Conservation (phyloP, 2,329 filamentous ascomycete genomes). For the Colletotrichum eremochloae region DNA sequence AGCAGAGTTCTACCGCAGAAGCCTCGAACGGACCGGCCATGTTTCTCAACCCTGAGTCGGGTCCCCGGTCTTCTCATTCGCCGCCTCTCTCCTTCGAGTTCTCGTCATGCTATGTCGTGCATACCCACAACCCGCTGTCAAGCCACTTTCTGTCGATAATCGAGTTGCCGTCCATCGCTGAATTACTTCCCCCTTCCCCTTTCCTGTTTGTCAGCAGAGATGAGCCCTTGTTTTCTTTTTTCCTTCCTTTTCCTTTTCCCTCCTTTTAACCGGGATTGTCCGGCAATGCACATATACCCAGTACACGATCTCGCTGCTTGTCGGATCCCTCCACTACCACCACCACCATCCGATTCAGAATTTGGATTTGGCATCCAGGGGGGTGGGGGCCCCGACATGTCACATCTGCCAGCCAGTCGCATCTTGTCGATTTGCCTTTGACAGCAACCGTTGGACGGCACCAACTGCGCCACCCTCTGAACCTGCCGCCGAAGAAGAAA, state of each 20-base stretch:
- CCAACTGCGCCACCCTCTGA: slow-evolving; percentile 34
- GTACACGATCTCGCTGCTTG: slow-evolving; percentile 35
- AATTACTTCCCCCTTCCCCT: background rate
- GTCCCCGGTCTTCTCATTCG: slow-evolving; percentile 15
- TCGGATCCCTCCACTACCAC: slow-evolving; percentile 15
- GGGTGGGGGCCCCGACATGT: slow-evolving; percentile 28
- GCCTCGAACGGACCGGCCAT: slow-evolving; percentile 9
- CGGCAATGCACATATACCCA: slow-evolving; percentile 5
- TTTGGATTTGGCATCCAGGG: slow-evolving; percentile 30
- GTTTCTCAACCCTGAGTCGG: slow-evolving; percentile 21
- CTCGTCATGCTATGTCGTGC: slow-evolving; percentile 37
- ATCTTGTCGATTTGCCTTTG: slow-evolving; percentile 31
- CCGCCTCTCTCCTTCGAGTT: slow-evolving; percentile 26
- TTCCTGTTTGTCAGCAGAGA: slow-evolving; percentile 20
- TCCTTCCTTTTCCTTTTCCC: background rate
- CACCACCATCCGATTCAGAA: slow-evolving; percentile 22
- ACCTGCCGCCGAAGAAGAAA: slow-evolving; percentile 35
- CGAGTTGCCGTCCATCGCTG: slow-evolving; percentile 21
- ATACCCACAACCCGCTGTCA: slow-evolving; percentile 36
- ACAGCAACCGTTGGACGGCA: slow-evolving; percentile 35
- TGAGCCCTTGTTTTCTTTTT: slow-evolving; percentile 16
- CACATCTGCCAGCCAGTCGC: slow-evolving; percentile 42
- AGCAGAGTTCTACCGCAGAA: background rate
- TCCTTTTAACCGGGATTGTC: slow-evolving; percentile 16
- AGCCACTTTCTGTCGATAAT: slow-evolving; percentile 38